A percentile compares a stretch with the other conserved stretches of the same genome.
Evolutionary conservation across 495 filamentous ascomycete genomes (phyloP).

Genomic region (Schizothecium vesticola): DNA sequence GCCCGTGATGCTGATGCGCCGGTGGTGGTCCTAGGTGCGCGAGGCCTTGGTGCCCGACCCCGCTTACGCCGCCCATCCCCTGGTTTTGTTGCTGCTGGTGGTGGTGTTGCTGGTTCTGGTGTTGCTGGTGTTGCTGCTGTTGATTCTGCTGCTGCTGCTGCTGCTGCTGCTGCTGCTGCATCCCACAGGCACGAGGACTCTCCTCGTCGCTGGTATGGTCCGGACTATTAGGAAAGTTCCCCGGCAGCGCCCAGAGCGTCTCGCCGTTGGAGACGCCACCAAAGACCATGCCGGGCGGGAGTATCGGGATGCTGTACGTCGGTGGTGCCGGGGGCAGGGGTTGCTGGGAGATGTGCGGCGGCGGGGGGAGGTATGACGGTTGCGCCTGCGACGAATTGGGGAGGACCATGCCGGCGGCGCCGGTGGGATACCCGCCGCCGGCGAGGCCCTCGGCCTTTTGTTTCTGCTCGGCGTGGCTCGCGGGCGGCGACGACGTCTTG

Average conservation of each 20-base stretch:
- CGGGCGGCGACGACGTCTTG: conserved; percentile 28
- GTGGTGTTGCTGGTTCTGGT: neutral
- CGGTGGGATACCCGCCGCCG: neutral
- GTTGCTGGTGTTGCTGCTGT: neutral
- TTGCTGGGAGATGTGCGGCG: neutral
- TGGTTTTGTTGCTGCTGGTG: neutral
- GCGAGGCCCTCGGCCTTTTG: neutral
- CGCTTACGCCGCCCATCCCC: neutral
- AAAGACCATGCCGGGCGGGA: conserved; percentile 30
- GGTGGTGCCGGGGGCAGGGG: neutral
- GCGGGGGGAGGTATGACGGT: neutral
- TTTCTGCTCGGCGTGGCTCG: no score
- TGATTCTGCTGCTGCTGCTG: neutral
- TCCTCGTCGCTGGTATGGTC: neutral
- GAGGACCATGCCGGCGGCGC: no score
- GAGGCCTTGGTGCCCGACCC: neutral
- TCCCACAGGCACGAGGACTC: neutral
- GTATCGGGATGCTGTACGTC: neutral
- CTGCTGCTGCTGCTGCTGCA: neutral
- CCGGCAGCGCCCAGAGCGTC: conserved; percentile 38
- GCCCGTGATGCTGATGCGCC: neutral
- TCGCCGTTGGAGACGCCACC: conserved; percentile 43
- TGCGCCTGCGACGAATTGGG: no score
- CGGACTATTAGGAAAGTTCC: neutral
- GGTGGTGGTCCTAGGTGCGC: neutral